Evolutionary conservation across 2,329 filamentous ascomycete species (phyloP), one percentile per base, ranked within the genome.

Genomic region (Cordyceps pruinosa): DNA sequence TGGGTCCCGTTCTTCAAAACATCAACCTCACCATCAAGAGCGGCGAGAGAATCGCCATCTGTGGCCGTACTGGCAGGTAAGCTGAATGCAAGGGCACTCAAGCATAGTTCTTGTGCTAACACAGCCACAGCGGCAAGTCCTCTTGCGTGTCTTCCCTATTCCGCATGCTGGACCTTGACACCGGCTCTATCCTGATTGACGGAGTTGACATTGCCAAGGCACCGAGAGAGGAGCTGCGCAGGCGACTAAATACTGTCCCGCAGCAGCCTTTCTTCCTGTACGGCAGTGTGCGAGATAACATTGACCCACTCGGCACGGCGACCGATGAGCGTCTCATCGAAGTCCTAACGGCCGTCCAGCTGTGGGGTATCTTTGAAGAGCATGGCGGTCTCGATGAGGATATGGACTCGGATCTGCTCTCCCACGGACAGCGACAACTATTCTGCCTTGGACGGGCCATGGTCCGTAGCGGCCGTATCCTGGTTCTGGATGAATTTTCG

Each of bases 221-320:
- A 2, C 59, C 63, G 0, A 62, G 66, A 4, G 59, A 65, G 6
- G 57, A 59, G 13, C 46, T 71, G 1, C 64, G 70, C 1, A 47
- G 57, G 1, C 57, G 65, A 2, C 65, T 82, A 8, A 74, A 75
- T 37, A 72, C 72, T 1, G 65, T 82, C 1, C 74, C 80, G 0
- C 81, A 83, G 66, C 78, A 82, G 47, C 71, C 77, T 0, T 75
- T 81, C 59, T 73, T 80, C 25, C 66, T 82, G 3, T 72, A 72
- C 1, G 78, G 76, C 2, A 77, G 67, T 0, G 66, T 84, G 3
- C 73, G 77, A 0, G 65, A 70, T 2, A 84, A 83, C 47, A 66
- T 79, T 2, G 78, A 81, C 59, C 78, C 79, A 0, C 63, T 66
- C 4, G 59, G 63, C 1, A 59, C 61, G 5, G 66, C 67, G 41